phyloP scores from a whole-genome alignment of 2,329 filamentous ascomycete species.

The Diplodia seriata region DNA sequence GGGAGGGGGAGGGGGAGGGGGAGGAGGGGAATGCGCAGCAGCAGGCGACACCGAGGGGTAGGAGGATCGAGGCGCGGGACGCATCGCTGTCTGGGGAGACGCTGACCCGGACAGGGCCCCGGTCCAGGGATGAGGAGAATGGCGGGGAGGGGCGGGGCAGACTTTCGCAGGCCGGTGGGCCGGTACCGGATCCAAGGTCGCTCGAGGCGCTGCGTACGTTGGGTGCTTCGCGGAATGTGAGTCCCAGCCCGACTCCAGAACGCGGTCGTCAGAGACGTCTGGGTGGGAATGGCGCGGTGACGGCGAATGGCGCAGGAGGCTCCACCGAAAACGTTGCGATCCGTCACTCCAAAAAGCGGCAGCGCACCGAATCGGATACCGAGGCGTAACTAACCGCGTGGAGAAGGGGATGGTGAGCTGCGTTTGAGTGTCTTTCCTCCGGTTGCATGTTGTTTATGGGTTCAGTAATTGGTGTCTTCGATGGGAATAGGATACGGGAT shows the following conservation, averaged over 20 bases:
- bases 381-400: not conserved
- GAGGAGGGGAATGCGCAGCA: not conserved
- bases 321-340: conserved; percentile 8
- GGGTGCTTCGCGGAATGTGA: conserved; percentile 13
- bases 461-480: not conserved
- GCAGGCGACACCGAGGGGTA: not conserved
- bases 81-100: conserved; percentile 8
- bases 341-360: conserved; percentile 4
- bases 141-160: not conserved
- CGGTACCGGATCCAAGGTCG: conserved; percentile 16
- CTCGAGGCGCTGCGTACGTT: conserved; percentile 27
- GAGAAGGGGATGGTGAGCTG: not conserved
- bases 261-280: conserved; percentile 9
- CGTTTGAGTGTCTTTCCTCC: not conserved
- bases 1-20: not conserved
- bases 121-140: not conserved
- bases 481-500: not conserved
- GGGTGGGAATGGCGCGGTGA: not conserved
- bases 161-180: not conserved
- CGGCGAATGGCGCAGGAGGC: not conserved
- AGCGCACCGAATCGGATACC: not conserved
- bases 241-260: conserved; percentile 16
- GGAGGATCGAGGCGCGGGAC: conserved; percentile 3
- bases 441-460: not conserved
- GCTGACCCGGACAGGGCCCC: not conserved